phyloP scores from a whole-genome alignment of 352 stramenopile species.

The Aphanomyces euteiches region DNA sequence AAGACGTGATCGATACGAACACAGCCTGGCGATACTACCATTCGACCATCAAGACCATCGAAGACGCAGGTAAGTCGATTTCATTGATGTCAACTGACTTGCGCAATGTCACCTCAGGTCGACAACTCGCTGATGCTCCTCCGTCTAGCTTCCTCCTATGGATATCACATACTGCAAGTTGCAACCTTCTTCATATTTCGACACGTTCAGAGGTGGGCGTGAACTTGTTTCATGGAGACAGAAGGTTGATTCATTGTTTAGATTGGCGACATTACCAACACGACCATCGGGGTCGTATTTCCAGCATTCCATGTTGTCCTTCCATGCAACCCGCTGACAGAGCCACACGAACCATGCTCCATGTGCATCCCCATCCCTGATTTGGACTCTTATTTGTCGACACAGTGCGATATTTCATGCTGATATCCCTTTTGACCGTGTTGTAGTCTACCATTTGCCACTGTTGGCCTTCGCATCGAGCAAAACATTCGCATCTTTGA shows the following conservation, averaged over 20 bases:
- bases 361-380: constrained; percentile 1
- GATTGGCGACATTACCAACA: background rate
- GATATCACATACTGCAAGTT: background rate
- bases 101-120: background rate
- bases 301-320: constrained; percentile 5
- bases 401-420: background rate
- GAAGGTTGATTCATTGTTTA: background rate
- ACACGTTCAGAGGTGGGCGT: background rate
- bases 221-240: background rate
- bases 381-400: constrained; percentile 6
- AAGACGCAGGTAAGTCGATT: constrained; percentile 19
- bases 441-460: constrained; percentile 19
- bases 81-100: background rate
- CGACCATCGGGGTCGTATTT: background rate
- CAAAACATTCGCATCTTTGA: background rate
- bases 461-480: constrained; percentile 14
- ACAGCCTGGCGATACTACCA: constrained; percentile 22
- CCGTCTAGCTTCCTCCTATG: background rate
- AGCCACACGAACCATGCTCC: background rate
- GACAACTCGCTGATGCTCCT: background rate
- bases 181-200: constrained; percentile 2
- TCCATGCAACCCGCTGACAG: background rate
- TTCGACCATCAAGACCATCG: background rate
- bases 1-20: constrained; percentile 13
- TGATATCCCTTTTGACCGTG: background rate